These are phyloP conservation scores for Aspergillus sojae DNA, from an alignment of 2,329 filamentous ascomycete genomes.

Conservation along the genomic window DNA sequence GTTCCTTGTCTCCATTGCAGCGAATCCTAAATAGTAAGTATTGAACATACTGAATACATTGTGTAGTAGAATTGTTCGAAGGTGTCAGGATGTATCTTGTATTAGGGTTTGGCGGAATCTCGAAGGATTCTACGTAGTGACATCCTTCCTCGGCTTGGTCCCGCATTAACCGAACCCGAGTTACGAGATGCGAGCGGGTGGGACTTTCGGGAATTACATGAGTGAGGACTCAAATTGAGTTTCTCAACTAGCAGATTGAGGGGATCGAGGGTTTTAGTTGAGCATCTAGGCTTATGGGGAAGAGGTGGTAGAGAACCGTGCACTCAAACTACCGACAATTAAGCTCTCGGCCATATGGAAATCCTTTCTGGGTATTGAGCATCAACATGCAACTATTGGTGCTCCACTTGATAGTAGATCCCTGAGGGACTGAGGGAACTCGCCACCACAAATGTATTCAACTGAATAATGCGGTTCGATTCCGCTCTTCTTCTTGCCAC, in stretches of 20 bases:
- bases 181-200: neutral
- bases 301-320: neutral
- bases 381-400: neutral
- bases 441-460: neutral
- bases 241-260: neutral
- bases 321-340: neutral
- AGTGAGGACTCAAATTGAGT: neutral
- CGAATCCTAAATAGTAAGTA: neutral
- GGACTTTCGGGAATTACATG: neutral
- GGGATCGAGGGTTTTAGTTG: neutral
- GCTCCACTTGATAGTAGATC: neutral
- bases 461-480: neutral
- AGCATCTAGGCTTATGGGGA: neutral
- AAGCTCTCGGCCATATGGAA: neutral
- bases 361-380: neutral
- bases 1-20: neutral
- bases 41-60: too few relatives aligned
- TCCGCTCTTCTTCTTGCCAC: neutral
- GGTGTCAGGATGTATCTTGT: neutral
- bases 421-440: neutral
- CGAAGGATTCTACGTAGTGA: neutral
- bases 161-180: neutral
- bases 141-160: neutral
- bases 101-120: neutral
- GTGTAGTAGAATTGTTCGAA: too few relatives aligned